Evolutionary conservation across 1,139 yeast genomes (phyloP).

Genomic region (Sugiyamaella neomexicana): DNA sequence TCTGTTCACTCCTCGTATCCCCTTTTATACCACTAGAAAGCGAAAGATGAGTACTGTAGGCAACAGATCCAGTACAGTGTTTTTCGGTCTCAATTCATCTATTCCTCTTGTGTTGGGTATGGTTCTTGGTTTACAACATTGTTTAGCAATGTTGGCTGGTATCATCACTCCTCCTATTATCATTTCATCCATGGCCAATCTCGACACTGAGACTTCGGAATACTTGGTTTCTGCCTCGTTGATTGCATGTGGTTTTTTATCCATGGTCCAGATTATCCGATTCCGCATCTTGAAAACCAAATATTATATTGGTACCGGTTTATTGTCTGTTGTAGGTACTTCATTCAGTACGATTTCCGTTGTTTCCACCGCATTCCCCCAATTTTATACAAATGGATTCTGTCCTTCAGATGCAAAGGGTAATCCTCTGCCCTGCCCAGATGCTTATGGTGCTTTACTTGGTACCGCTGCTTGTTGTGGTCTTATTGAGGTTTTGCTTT

Average conservation of each 20-base stretch:
- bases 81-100: constrained; percentile 73
- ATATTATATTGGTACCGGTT: constrained; percentile 81
- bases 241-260: constrained; percentile 71
- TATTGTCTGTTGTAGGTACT: constrained; percentile 85
- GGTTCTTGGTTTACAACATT: constrained; percentile 80
- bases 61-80: constrained; percentile 54
- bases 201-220: constrained; percentile 52
- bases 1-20: constrained; percentile 74
- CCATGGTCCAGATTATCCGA: constrained; percentile 76
- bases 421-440: constrained; percentile 73
- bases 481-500: constrained; percentile 64
- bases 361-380: constrained; percentile 70
- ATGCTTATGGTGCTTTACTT: constrained; percentile 82
- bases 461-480: constrained; percentile 81
- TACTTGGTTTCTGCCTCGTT: constrained; percentile 78
- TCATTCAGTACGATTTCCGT: constrained; percentile 85
- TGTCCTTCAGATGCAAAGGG: constrained; percentile 65
- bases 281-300: constrained; percentile 71
- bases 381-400: constrained; percentile 71
- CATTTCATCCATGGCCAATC: constrained; percentile 61
- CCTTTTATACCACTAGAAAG: constrained; percentile 51
- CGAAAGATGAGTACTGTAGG: constrained; percentile 40
- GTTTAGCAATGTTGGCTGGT: constrained; percentile 89
- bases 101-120: constrained; percentile 78
- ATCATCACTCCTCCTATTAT: constrained; percentile 82